Percentiles rank a stretch among this genome's conserved stretches.
Evolutionary conservation across 176 grass and related monocot species (phyloP).

Genomic region (Ananas comosus): DNA sequence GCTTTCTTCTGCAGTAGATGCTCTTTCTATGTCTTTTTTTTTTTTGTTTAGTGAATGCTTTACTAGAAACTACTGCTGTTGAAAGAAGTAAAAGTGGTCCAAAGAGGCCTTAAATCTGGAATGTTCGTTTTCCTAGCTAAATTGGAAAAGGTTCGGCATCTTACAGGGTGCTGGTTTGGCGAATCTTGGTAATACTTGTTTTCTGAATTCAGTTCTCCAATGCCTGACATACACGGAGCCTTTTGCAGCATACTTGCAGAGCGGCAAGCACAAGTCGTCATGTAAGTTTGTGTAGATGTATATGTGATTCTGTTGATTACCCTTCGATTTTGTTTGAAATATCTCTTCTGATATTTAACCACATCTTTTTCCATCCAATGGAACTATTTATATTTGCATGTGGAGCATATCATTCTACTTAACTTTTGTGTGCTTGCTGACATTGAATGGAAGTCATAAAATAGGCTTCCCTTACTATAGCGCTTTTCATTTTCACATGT

Average conservation of each 20-base stretch:
- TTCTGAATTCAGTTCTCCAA: constrained; percentile 96
- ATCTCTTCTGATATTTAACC: no score
- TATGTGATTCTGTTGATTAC: neutral
- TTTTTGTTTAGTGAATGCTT: no score
- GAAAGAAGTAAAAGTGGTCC: no score
- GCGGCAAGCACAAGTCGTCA: constrained; percentile 81
- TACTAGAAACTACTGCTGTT: no score
- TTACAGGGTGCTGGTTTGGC: constrained; percentile 89
- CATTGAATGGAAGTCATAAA: neutral
- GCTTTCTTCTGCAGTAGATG: no score
- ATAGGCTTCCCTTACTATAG: neutral
- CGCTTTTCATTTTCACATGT: neutral
- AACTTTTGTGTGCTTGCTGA: no score
- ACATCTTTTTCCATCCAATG: neutral
- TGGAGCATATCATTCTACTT: neutral
- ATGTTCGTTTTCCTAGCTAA: constrained; percentile 10
- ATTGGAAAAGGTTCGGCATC: neutral
- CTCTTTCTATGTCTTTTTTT: neutral
- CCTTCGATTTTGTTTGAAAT: neutral
- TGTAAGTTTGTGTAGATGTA: constrained; percentile 46
- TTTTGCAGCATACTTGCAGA: constrained; percentile 94
- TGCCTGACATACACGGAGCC: constrained; percentile 95
- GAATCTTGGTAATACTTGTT: constrained; percentile 98
- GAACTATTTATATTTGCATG: neutral
- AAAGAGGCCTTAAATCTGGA: neutral